Evolutionary conservation across 1,284 basidiomycete genomes (phyloP).

Genomic region (Sanghuangporus weigelae): DNA sequence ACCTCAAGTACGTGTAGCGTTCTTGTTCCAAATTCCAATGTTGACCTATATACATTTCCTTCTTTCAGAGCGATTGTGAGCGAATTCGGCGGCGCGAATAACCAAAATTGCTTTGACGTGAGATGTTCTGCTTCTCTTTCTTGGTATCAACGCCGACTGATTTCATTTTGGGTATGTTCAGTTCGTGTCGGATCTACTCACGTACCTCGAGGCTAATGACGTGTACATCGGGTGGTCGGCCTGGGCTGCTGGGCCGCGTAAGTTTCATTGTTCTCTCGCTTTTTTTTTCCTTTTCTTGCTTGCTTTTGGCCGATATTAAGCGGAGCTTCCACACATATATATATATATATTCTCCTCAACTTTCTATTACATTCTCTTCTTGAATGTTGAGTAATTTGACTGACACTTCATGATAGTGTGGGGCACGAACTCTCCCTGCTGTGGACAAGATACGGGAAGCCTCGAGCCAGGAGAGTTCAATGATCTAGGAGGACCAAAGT

Average conservation of each 20-base stretch:
- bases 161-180: neutral
- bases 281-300: neutral
- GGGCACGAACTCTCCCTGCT: slow-evolving; percentile 39
- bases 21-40: neutral
- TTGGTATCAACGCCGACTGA: neutral
- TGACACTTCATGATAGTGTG: slow-evolving; percentile 30
- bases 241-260: slow-evolving; percentile 45
- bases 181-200: slow-evolving; percentile 33
- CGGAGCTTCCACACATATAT: neutral
- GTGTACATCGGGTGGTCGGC: slow-evolving; percentile 43
- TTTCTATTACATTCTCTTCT: neutral
- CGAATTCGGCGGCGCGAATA: slow-evolving; percentile 41
- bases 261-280: slow-evolving; percentile 17
- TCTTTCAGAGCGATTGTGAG: slow-evolving; percentile 36
- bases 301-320: neutral
- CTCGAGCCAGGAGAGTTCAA: slow-evolving; percentile 37
- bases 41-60: no score
- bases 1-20: slow-evolving; percentile 33
- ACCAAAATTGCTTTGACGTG: slow-evolving; percentile 35
- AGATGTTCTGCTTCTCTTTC: neutral
- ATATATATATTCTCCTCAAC: neutral
- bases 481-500: slow-evolving; percentile 22
- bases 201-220: slow-evolving; percentile 36
- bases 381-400: neutral
- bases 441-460: slow-evolving; percentile 39